Conservation (phyloP, 192 early-diverging fungal species). For the Funneliformis mosseae region DNA sequence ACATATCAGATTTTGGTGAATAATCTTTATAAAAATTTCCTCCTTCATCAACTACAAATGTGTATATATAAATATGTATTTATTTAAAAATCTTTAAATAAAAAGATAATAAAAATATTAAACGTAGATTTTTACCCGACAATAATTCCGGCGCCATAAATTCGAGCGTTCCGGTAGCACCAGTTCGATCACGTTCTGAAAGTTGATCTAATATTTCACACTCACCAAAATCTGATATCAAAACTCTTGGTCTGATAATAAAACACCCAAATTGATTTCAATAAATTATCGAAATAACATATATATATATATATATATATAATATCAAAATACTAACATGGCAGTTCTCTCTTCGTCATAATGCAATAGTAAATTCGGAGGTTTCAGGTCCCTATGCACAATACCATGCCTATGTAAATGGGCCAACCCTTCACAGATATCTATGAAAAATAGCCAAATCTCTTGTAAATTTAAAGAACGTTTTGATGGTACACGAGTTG, state of each 20-base stretch:
- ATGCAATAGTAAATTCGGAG: conserved; percentile 86
- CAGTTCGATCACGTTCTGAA: conserved; percentile 77
- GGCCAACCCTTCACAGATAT: conserved; percentile 87
- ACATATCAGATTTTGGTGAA: conserved; percentile 89
- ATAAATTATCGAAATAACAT: neutral
- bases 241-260: conserved; percentile 68
- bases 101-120: neutral
- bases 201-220: conserved; percentile 83
- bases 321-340: conserved; percentile 6
- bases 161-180: conserved; percentile 93
- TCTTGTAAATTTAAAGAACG: conserved; percentile 60
- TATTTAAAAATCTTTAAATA: neutral
- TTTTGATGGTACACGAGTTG: conserved; percentile 5
- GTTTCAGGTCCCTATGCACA: conserved; percentile 94
- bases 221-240: conserved; percentile 98
- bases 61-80: neutral
- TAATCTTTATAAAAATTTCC: conserved; percentile 79
- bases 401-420: conserved; percentile 89
- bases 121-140: conserved; percentile 34
- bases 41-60: conserved; percentile 49
- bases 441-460: conserved; percentile 87
- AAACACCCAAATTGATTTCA: conserved; percentile 39
- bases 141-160: conserved; percentile 90
- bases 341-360: conserved; percentile 40
- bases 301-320: too few species aligned